Percentiles rank a stretch among this genome's conserved stretches.
These are phyloP conservation scores for Globisporangium paroecandrum DNA, from an alignment of 352 stramenopile species.

Conservation along the genomic window DNA sequence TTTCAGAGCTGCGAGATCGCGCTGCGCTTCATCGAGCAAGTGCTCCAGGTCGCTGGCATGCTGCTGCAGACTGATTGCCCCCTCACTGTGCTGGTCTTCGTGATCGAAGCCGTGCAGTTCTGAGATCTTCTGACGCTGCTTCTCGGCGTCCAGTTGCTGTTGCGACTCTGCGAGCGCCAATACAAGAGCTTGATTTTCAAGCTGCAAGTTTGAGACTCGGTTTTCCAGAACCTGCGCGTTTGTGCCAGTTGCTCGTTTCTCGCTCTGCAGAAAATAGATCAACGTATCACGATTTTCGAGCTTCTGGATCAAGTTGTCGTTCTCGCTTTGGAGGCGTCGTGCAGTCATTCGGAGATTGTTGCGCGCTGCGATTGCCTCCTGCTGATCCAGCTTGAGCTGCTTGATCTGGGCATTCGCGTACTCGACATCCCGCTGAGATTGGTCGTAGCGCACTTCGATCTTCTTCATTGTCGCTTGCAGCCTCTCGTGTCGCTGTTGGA, in stretches of 20 bases:
- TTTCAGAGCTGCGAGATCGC: slow-evolving; percentile 27
- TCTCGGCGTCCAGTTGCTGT: not conserved
- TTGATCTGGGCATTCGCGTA: slow-evolving; percentile 12
- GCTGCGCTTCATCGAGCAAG: slow-evolving; percentile 38
- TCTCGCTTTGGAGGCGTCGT: slow-evolving; percentile 18
- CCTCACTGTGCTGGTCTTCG: slow-evolving; percentile 3
- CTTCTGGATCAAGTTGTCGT: slow-evolving; percentile 13
- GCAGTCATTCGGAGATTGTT: slow-evolving; percentile 18
- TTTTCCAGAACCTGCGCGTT: slow-evolving; percentile 16
- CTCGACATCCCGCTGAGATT: slow-evolving; percentile 7
- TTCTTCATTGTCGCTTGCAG: slow-evolving; percentile 26
- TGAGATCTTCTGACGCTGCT: not conserved
- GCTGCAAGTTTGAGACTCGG: slow-evolving; percentile 11
- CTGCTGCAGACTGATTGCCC: slow-evolving; percentile 10
- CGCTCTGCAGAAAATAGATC: slow-evolving; percentile 4
- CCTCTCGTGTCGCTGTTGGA: slow-evolving; percentile 22
- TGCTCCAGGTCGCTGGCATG: slow-evolving; percentile 17
- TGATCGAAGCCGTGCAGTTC: not conserved
- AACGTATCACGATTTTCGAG: slow-evolving; percentile 12
- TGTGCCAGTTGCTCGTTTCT: slow-evolving; percentile 10
- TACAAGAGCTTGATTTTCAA: slow-evolving; percentile 17
- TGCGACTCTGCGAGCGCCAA: not conserved
- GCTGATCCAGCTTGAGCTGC: slow-evolving; percentile 16
- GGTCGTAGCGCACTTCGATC: slow-evolving; percentile 11
- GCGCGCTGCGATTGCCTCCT: slow-evolving; percentile 4